phyloP scores from a whole-genome alignment of 192 early-diverging fungal species.

The Endogone sp. region DNA sequence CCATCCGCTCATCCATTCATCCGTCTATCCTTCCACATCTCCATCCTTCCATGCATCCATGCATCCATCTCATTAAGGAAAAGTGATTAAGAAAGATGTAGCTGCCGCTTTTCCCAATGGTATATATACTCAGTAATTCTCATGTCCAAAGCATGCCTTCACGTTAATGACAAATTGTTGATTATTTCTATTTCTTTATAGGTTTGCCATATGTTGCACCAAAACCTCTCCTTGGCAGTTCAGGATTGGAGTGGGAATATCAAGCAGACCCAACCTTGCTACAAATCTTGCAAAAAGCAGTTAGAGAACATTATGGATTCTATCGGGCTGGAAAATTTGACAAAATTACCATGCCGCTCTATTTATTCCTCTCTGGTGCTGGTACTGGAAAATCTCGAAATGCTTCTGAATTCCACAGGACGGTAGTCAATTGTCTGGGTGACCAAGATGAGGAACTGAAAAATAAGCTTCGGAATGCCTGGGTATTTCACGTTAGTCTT shows the following conservation, averaged over 20 bases:
- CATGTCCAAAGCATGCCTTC: too few species aligned
- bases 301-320: constrained; percentile 3
- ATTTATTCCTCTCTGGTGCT: constrained; percentile 17
- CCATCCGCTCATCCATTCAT: too few species aligned
- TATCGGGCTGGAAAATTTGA: constrained; percentile 8
- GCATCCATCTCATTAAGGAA: too few species aligned
- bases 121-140: too few species aligned
- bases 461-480: constrained; percentile 20
- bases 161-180: too few species aligned
- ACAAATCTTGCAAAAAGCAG: neutral
- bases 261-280: constrained; percentile 14
- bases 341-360: constrained; percentile 18
- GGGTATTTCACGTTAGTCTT: constrained; percentile 29
- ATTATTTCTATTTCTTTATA: constrained; percentile 5
- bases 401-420: constrained; percentile 20
- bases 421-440: constrained; percentile 15
- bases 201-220: constrained; percentile 6
- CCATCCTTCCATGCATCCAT: too few species aligned
- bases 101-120: too few species aligned
- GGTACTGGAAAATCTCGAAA: constrained; percentile 24
- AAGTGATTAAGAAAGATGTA: too few species aligned
- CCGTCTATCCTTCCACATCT: too few species aligned
- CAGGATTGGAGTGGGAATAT: constrained; percentile 11
- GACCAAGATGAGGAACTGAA: constrained; percentile 15
- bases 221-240: constrained; percentile 11